Percentiles rank a stretch among this genome's conserved stretches.
These are phyloP conservation scores for Paramyrothecium sp. DNA, from an alignment of 2,329 filamentous ascomycete genomes.

Conservation along the genomic window DNA sequence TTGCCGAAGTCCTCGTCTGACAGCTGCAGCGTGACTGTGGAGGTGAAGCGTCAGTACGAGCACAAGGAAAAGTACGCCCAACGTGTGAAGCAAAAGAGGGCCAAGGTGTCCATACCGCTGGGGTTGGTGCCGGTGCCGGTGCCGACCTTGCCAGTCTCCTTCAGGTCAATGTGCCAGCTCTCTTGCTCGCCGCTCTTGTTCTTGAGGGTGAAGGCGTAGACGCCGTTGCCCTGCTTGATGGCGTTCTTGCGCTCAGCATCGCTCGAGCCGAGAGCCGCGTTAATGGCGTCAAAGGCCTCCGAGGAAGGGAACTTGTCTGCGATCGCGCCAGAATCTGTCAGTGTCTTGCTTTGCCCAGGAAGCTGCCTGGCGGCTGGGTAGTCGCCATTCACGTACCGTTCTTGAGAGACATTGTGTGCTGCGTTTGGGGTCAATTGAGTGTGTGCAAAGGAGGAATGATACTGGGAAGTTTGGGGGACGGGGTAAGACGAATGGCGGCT, in stretches of 20 bases:
- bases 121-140: constrained; percentile 79
- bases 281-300: constrained; percentile 86
- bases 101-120: constrained; percentile 57
- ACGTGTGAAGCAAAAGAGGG: background rate
- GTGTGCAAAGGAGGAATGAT: background rate
- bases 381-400: constrained; percentile 53
- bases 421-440: background rate
- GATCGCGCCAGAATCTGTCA: constrained; percentile 1
- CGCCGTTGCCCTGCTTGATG: constrained; percentile 81
- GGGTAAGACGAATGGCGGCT: background rate
- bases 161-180: constrained; percentile 94
- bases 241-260: constrained; percentile 80
- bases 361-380: background rate
- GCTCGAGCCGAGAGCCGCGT: constrained; percentile 64
- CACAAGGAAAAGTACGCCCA: background rate
- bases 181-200: constrained; percentile 77
- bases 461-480: background rate
- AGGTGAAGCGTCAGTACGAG: background rate
- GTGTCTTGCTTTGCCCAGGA: background rate
- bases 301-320: constrained; percentile 85
- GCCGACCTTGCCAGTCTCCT: constrained; percentile 80
- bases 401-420: constrained; percentile 63
- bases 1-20: constrained; percentile 84
- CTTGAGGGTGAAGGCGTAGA: constrained; percentile 92
- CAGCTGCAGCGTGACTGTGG: constrained; percentile 76